Percentiles rank a stretch among this genome's conserved stretches.
phyloP scores from a whole-genome alignment of 1,284 basidiomycete species.

The Sutorius eximius region DNA sequence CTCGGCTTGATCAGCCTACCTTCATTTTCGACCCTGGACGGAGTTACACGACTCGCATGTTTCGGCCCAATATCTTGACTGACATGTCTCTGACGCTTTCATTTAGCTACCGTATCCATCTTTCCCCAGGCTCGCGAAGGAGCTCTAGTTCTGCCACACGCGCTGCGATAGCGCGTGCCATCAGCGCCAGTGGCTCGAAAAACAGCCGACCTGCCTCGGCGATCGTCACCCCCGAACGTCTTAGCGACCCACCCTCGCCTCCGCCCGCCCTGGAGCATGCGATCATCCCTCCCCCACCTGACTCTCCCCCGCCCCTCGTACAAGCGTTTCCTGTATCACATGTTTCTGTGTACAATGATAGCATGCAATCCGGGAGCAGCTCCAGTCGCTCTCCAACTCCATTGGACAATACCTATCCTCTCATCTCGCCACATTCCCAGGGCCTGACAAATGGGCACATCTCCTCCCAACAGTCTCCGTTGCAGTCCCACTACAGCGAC shows the following conservation, averaged over 20 bases:
- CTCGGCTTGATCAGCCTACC: slow-evolving; percentile 3
- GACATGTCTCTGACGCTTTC: slow-evolving; percentile 16
- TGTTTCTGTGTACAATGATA: slow-evolving; percentile 37
- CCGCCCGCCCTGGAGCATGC: slow-evolving; percentile 51
- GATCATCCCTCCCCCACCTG: slow-evolving; percentile 34
- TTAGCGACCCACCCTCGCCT: slow-evolving; percentile 38
- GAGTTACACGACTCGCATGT: slow-evolving; percentile 8
- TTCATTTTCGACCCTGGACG: slow-evolving; percentile 14
- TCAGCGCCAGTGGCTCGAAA: slow-evolving; percentile 33
- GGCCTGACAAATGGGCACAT: slow-evolving; percentile 28
- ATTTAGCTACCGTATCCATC: slow-evolving; percentile 66
- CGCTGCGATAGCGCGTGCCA: slow-evolving; percentile 47
- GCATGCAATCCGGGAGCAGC: slow-evolving; percentile 38
- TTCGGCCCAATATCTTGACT: slow-evolving; percentile 2
- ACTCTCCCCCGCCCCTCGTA: slow-evolving; percentile 44
- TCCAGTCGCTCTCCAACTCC: slow-evolving; percentile 46
- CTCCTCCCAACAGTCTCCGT: slow-evolving; percentile 32
- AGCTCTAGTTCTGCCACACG: slow-evolving; percentile 52
- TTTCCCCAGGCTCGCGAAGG: slow-evolving; percentile 68
- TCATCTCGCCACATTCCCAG: slow-evolving; percentile 34
- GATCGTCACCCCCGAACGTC: slow-evolving; percentile 21
- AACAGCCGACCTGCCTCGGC: slow-evolving; percentile 23
- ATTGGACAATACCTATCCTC: slow-evolving; percentile 40
- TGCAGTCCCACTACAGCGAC: slow-evolving; percentile 33
- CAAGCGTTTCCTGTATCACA: slow-evolving; percentile 38